Conservation (phyloP, 1,284 basidiomycete genomes). For the Ganoderma lucidum region DNA sequence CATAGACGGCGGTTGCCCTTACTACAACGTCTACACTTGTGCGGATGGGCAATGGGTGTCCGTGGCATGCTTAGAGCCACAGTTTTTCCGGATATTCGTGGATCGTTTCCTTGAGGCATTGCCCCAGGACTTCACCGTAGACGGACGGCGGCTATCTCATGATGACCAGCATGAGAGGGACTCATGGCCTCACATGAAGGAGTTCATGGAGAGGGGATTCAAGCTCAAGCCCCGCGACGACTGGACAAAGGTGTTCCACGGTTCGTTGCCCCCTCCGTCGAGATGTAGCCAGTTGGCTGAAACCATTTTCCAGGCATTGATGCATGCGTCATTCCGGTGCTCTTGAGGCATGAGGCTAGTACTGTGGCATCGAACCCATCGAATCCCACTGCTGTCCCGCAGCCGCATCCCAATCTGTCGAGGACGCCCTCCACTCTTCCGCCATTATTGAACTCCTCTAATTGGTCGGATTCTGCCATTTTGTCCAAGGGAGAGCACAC, state of each 20-base stretch:
- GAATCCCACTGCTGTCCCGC: slow-evolving; percentile 45
- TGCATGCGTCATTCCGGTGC: slow-evolving; percentile 79
- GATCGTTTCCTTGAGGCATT: slow-evolving; percentile 62
- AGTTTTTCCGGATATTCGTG: slow-evolving; percentile 73
- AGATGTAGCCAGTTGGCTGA: neutral
- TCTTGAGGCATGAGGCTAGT: slow-evolving; percentile 69
- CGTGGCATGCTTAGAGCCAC: slow-evolving; percentile 77
- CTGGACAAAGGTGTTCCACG: slow-evolving; percentile 75
- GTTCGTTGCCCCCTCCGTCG: slow-evolving; percentile 43
- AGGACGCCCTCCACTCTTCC: slow-evolving; percentile 36
- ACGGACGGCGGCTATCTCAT: slow-evolving; percentile 61
- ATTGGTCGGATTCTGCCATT: slow-evolving; percentile 26
- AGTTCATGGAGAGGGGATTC: slow-evolving; percentile 74
- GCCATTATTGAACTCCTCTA: slow-evolving; percentile 22
- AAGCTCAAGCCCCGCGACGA: slow-evolving; percentile 65
- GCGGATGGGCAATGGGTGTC: slow-evolving; percentile 80
- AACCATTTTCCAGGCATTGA: slow-evolving; percentile 63
- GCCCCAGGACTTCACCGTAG: slow-evolving; percentile 43
- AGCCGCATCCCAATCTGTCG: slow-evolving; percentile 58
- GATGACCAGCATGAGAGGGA: slow-evolving; percentile 57
- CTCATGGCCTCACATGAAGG: slow-evolving; percentile 67
- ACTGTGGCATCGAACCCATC: slow-evolving; percentile 45
- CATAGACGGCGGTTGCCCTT: slow-evolving; percentile 84
- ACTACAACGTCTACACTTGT: slow-evolving; percentile 80
- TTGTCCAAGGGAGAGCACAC: slow-evolving; percentile 63